Conservation (phyloP, 73 alveolate genomes). For the Symbiodinium pilosum region DNA sequence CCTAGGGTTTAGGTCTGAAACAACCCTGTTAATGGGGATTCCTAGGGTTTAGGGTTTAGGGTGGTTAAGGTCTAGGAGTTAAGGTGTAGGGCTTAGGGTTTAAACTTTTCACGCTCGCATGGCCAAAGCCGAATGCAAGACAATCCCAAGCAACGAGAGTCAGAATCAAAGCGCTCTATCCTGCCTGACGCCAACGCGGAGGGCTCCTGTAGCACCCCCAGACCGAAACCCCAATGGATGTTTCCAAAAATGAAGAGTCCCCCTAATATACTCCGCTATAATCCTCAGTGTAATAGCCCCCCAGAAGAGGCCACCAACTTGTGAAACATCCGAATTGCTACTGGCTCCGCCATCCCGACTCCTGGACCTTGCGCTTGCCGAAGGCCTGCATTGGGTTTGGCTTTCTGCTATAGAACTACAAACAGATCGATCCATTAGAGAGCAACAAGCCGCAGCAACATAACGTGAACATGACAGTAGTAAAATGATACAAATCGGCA, state of each 20-base stretch:
- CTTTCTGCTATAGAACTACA: neutral
- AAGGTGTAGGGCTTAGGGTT: too few species aligned
- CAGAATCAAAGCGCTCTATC: neutral
- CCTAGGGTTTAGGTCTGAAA: neutral
- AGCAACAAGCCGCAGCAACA: neutral
- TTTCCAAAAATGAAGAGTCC: neutral
- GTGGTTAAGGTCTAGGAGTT: too few species aligned
- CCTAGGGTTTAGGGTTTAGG: too few species aligned
- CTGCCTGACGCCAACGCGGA: neutral
- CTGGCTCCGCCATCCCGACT: neutral
- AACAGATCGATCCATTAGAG: too few species aligned
- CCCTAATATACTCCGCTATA: neutral
- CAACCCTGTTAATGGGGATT: too few species aligned
- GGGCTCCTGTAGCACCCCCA: neutral
- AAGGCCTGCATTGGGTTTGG: neutral
- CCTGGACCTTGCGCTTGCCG: conserved; percentile 1
- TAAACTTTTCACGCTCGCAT: neutral
- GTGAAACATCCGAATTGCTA: too few species aligned
- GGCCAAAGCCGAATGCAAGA: neutral
- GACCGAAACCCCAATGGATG: neutral
- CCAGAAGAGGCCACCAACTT: neutral
- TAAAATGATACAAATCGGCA: neutral
- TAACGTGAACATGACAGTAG: neutral
- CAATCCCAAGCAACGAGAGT: neutral
- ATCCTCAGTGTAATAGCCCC: neutral